Conservation (phyloP, 2,329 filamentous ascomycete genomes). For the Chaetomiaceae sp. region DNA sequence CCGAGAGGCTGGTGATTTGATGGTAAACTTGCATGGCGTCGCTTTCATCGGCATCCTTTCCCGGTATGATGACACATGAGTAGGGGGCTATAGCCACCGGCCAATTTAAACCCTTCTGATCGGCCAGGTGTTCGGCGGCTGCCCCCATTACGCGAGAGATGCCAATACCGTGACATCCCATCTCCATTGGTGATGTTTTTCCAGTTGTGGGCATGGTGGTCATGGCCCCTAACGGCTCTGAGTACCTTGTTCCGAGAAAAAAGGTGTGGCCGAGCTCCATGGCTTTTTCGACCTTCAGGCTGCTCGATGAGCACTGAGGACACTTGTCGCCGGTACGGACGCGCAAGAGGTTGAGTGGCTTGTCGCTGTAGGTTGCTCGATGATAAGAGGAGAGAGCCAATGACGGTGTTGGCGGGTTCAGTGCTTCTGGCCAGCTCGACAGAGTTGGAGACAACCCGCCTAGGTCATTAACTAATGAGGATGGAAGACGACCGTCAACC, state of each 20-base stretch:
- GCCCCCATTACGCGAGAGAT: constrained; percentile 87
- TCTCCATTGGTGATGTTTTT: constrained; percentile 60
- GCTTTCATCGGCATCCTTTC: constrained; percentile 13
- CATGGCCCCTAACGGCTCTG: constrained; percentile 63
- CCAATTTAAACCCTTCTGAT: constrained; percentile 78
- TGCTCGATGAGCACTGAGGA: constrained; percentile 61
- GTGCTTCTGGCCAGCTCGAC: constrained; percentile 19
- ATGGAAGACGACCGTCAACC: constrained; percentile 34
- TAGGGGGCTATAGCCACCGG: constrained; percentile 82
- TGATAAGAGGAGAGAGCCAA: neutral
- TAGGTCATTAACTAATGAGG: constrained; percentile 7
- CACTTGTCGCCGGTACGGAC: constrained; percentile 67
- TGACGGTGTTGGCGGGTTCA: constrained; percentile 1
- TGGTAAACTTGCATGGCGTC: constrained; percentile 19
- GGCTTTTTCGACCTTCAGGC: constrained; percentile 63
- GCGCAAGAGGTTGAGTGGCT: constrained; percentile 58
- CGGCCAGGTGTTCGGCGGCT: constrained; percentile 70
- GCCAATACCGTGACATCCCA: constrained; percentile 96
- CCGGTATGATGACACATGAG: constrained; percentile 23
- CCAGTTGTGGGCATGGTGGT: constrained; percentile 40
- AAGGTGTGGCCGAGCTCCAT: constrained; percentile 96
- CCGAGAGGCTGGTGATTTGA: constrained; percentile 9
- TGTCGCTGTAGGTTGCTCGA: constrained; percentile 20
- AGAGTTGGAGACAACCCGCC: neutral
- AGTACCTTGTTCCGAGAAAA: constrained; percentile 86